Percentiles rank a stretch among this genome's conserved stretches.
phyloP scores from a whole-genome alignment of 768 basidiomycete genomes.

The Podaxis rugospora region DNA sequence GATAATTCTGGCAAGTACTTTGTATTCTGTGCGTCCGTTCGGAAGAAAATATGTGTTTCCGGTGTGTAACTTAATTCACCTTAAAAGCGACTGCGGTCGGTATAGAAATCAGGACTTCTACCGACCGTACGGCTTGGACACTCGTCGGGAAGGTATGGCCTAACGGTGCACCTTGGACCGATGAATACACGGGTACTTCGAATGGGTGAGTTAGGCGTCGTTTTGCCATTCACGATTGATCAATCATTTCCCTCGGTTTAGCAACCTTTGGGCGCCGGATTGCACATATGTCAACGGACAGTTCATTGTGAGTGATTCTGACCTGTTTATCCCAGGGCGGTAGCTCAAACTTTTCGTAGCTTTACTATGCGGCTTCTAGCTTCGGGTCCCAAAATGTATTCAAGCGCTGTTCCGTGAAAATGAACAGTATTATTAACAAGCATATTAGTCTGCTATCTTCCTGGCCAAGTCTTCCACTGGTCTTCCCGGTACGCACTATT shows the following conservation, averaged over 20 bases:
- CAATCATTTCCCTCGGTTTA: constrained; percentile 8
- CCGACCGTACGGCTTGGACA: constrained; percentile 44
- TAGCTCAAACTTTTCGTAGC: constrained; percentile 22
- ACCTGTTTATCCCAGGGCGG: neutral
- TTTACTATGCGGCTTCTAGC: constrained; percentile 51
- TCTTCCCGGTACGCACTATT: constrained; percentile 25
- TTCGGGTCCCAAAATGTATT: constrained; percentile 47
- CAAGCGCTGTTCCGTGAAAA: neutral
- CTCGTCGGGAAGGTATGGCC: constrained; percentile 43
- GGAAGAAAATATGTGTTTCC: neutral
- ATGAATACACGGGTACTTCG: constrained; percentile 40
- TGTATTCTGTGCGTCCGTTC: constrained; percentile 36
- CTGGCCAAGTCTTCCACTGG: constrained; percentile 50
- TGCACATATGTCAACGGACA: constrained; percentile 27
- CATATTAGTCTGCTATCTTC: constrained; percentile 44
- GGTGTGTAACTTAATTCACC: neutral
- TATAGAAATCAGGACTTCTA: constrained; percentile 45
- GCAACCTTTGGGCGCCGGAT: constrained; percentile 36
- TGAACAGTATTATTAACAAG: neutral
- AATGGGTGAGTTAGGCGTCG: constrained; percentile 30
- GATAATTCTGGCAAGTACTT: constrained; percentile 42
- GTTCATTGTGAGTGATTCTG: constrained; percentile 21
- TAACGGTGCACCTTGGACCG: constrained; percentile 46
- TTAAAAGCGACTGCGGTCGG: constrained; percentile 38
- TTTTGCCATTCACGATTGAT: neutral